Percentiles rank a stretch among this genome's conserved stretches.
Evolutionary conservation across 2,329 filamentous ascomycete species (phyloP).

Genomic region (Leptographium procerum): DNA sequence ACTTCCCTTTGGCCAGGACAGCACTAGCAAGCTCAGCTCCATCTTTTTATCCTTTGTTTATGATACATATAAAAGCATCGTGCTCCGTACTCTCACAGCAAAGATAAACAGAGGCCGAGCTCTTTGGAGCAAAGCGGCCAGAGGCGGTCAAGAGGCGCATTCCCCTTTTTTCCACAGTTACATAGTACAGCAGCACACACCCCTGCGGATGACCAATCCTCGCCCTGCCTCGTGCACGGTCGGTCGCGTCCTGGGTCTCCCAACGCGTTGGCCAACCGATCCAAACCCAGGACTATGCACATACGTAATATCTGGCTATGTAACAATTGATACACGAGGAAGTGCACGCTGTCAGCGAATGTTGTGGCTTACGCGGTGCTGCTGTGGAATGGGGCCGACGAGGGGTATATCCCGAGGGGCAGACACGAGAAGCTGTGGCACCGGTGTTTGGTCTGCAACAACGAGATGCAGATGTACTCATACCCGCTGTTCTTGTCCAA

Average conservation of each 20-base stretch:
- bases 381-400: background rate
- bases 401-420: too few species aligned
- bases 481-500: background rate
- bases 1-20: background rate
- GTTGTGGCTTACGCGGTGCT: background rate
- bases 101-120: background rate
- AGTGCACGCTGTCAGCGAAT: background rate
- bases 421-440: too few species aligned
- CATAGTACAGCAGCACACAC: slow-evolving; percentile 24
- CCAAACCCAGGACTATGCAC: too few species aligned
- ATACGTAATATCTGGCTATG: too few species aligned
- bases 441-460: too few species aligned
- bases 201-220: slow-evolving; percentile 15
- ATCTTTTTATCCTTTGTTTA: background rate
- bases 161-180: background rate
- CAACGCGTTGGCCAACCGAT: background rate
- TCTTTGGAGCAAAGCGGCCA: background rate
- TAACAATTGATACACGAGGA: background rate
- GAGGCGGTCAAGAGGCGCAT: background rate
- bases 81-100: too few species aligned
- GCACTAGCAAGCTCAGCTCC: background rate
- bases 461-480: too few species aligned
- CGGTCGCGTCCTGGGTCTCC: background rate
- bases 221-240: background rate
- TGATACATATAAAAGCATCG: background rate